Percentiles rank a stretch among this genome's conserved stretches.
phyloP scores from a whole-genome alignment of 495 filamentous ascomycete genomes.

The Copromyces sp. region DNA sequence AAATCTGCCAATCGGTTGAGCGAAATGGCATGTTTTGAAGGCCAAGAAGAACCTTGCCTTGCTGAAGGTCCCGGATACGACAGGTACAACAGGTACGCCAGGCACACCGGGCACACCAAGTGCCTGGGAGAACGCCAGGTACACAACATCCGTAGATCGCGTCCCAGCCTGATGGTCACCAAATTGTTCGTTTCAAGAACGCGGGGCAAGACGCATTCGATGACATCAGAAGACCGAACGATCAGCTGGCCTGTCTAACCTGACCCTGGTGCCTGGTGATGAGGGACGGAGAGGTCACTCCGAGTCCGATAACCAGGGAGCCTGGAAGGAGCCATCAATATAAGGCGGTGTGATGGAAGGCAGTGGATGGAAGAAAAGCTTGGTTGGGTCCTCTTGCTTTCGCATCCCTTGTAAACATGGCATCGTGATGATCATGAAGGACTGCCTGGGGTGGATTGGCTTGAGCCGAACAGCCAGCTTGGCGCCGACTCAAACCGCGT shows the following conservation, averaged over 20 bases:
- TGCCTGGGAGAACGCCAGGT: background rate
- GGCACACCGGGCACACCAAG: background rate
- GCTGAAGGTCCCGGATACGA: background rate
- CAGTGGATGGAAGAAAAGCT: background rate
- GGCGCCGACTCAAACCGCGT: conserved; percentile 6
- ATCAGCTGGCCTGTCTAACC: background rate
- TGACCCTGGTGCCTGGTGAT: background rate
- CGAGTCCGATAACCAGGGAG: background rate
- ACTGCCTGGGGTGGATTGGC: background rate
- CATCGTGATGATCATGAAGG: background rate
- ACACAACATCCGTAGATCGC: background rate
- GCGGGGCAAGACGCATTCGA: background rate
- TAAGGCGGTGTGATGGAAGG: background rate
- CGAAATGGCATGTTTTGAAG: background rate
- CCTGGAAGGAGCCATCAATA: background rate
- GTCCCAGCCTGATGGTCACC: background rate
- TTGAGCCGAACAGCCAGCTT: background rate
- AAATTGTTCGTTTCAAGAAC: background rate
- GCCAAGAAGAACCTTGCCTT: conserved; percentile 1
- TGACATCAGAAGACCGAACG: background rate
- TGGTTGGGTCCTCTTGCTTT: background rate
- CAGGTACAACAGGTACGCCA: background rate
- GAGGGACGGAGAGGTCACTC: background rate
- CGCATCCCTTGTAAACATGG: background rate
- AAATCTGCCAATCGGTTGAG: background rate